Conservation (phyloP, 192 early-diverging fungal species). For the Entomortierella chlamydospora region DNA sequence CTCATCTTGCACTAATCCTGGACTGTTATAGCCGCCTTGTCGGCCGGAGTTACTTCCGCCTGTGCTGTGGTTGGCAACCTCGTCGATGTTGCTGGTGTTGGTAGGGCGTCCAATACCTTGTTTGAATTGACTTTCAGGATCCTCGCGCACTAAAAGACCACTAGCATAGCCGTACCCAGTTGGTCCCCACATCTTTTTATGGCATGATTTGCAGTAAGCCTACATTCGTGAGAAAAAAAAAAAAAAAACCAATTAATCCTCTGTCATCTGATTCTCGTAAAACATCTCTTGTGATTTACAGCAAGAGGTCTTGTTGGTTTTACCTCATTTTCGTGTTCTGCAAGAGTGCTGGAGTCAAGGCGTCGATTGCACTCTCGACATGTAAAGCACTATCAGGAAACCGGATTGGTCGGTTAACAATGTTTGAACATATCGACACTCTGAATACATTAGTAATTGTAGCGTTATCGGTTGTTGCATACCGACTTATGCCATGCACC, state of each 20-base stretch:
- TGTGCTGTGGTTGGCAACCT: constrained; percentile 20
- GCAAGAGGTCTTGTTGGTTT: too few relatives aligned
- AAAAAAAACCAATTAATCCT: background rate
- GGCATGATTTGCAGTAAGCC: constrained; percentile 69
- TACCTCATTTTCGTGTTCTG: constrained; percentile 68
- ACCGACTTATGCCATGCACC: constrained; percentile 49
- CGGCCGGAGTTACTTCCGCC: constrained; percentile 32
- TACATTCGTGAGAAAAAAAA: constrained; percentile 14
- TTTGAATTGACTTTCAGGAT: constrained; percentile 48
- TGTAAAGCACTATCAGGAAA: constrained; percentile 19
- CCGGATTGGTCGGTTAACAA: too few relatives aligned
- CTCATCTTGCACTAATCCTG: background rate
- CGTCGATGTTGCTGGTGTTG: constrained; percentile 16
- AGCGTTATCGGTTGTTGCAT: constrained; percentile 7
- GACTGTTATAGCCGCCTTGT: constrained; percentile 6
- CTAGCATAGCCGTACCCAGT: constrained; percentile 60
- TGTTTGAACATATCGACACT: too few relatives aligned
- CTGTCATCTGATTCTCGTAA: too few relatives aligned
- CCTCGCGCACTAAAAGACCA: constrained; percentile 36
- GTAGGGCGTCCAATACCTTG: constrained; percentile 43
- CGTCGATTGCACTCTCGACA: constrained; percentile 65
- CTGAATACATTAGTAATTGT: too few relatives aligned
- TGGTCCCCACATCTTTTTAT: constrained; percentile 67
- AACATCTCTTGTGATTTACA: too few relatives aligned
- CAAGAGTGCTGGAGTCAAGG: constrained; percentile 63